Percentiles rank a stretch among this genome's conserved stretches.
These are phyloP conservation scores for Piloderma croceum DNA, from an alignment of 768 basidiomycete genomes.

Conservation along the genomic window DNA sequence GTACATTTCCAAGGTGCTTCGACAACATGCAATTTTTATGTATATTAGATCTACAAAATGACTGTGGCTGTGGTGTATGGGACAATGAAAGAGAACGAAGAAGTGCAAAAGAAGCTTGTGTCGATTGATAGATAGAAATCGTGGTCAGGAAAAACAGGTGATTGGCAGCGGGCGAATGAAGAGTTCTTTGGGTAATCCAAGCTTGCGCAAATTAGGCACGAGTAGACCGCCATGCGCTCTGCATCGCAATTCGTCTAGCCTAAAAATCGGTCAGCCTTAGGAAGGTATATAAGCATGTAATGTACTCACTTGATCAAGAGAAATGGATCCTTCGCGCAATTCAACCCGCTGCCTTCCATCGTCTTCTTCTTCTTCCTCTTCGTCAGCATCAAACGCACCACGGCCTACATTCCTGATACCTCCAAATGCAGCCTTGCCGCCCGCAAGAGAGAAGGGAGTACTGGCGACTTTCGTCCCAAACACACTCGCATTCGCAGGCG, in stretches of 20 bases:
- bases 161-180: too few relatives aligned
- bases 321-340: conserved; percentile 78
- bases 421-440: conserved; percentile 81
- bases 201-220: conserved; percentile 36
- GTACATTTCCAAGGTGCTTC: too few relatives aligned
- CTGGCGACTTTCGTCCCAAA: conserved; percentile 79
- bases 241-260: conserved; percentile 83
- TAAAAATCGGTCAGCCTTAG: conserved; percentile 21
- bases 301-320: conserved; percentile 77
- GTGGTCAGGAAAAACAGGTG: conserved; percentile 1
- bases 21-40: conserved; percentile 2
- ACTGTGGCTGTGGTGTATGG: background rate
- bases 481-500: conserved; percentile 67
- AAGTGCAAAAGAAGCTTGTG: background rate
- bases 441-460: conserved; percentile 75
- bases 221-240: conserved; percentile 81
- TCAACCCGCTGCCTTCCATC: conserved; percentile 68
- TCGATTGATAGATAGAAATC: background rate
- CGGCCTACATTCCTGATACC: conserved; percentile 50
- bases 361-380: conserved; percentile 64
- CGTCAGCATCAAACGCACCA: conserved; percentile 55
- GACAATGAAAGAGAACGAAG: conserved; percentile 1
- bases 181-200: background rate
- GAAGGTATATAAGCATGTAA: background rate
- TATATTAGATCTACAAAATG: background rate